phyloP scores from a whole-genome alignment of 495 filamentous ascomycete species.

The Penicillium macrosclerotiorum region DNA sequence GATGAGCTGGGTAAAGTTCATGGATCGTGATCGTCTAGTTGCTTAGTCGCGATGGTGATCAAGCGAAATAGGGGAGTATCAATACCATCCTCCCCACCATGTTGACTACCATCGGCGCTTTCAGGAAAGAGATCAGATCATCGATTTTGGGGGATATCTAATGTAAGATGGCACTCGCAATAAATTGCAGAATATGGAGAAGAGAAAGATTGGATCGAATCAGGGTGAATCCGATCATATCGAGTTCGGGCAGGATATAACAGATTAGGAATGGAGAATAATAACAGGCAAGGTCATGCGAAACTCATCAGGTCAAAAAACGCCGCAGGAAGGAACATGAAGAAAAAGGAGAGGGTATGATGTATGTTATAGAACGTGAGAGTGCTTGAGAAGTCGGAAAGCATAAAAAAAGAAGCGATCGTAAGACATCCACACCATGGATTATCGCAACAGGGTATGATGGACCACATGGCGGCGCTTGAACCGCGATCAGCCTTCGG shows the following conservation, averaged over 20 bases:
- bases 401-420: slow-evolving; percentile 9
- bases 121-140: no score
- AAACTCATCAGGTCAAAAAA: slow-evolving; percentile 20
- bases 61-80: no score
- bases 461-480: not conserved
- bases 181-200: not conserved
- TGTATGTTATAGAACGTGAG: slow-evolving; percentile 12
- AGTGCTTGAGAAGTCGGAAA: slow-evolving; percentile 1
- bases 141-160: not conserved
- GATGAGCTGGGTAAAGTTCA: not conserved
- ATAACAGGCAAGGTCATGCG: slow-evolving; percentile 13
- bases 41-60: no score
- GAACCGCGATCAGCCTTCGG: not conserved
- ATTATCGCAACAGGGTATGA: not conserved
- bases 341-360: slow-evolving; percentile 24
- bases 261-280: slow-evolving; percentile 1
- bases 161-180: slow-evolving; percentile 4
- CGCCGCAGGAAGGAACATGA: slow-evolving; percentile 7
- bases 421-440: slow-evolving; percentile 3
- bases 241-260: slow-evolving; percentile 1
- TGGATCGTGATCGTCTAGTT: not conserved
- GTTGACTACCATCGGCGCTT: no score
- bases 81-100: no score
- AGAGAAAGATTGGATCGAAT: not conserved
- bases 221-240: not conserved